These are phyloP conservation scores for Fereydounia khargensis DNA, from an alignment of 1,284 basidiomycete genomes.

Conservation along the genomic window DNA sequence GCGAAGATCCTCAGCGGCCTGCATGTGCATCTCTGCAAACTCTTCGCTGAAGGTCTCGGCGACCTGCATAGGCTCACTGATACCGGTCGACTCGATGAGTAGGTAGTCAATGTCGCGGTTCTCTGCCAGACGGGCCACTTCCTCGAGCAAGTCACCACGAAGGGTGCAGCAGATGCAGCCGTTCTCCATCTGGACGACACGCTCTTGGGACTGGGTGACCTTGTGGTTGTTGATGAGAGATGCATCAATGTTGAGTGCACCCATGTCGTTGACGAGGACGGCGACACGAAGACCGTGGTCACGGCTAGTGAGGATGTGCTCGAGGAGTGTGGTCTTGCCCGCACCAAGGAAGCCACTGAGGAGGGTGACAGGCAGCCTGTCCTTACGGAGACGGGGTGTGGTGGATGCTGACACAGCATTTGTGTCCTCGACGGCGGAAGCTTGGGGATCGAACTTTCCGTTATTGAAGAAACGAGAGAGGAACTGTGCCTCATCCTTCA, in stretches of 20 bases:
- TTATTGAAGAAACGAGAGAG: constrained; percentile 19
- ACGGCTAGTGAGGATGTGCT: constrained; percentile 59
- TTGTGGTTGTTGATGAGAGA: constrained; percentile 59
- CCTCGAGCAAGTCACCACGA: constrained; percentile 61
- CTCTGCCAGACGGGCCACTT: constrained; percentile 59
- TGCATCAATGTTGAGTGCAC: constrained; percentile 60
- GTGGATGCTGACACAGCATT: no score
- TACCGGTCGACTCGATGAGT: constrained; percentile 60
- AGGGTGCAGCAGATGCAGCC: constrained; percentile 63
- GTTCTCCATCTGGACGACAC: constrained; percentile 61
- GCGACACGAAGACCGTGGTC: constrained; percentile 59
- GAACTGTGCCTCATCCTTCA: constrained; percentile 41
- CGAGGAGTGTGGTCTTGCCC: constrained; percentile 61
- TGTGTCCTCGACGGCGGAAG: constrained; percentile 1
- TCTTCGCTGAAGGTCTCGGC: constrained; percentile 59
- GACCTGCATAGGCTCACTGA: constrained; percentile 61
- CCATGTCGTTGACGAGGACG: constrained; percentile 62
- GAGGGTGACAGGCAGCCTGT: constrained; percentile 60
- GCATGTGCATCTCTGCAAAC: constrained; percentile 52
- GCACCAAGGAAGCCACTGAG: constrained; percentile 60
- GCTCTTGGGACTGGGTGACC: constrained; percentile 59
- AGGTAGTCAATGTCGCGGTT: constrained; percentile 58
- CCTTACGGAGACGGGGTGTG: no score
- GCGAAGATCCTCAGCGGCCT: constrained; percentile 49
- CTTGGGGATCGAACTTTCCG: constrained; percentile 26